Evolutionary conservation across 345 rosid genomes (phyloP).

Genomic region (Trapa incisa): DNA sequence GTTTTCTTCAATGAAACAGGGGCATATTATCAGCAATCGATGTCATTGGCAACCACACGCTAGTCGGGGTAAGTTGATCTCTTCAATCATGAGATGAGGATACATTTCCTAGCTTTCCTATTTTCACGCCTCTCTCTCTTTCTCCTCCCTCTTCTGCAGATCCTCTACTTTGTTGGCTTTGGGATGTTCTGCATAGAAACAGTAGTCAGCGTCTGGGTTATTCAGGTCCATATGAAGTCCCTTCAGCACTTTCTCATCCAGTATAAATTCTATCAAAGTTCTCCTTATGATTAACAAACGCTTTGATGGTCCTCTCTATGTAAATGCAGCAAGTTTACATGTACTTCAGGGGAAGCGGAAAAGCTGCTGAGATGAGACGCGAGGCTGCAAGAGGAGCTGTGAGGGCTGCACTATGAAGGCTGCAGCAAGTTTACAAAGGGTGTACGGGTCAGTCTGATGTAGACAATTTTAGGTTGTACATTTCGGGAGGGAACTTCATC

Average conservation of each 20-base stretch:
- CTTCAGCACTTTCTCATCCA: background rate
- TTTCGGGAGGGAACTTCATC: background rate
- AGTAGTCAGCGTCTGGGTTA: slow-evolving; percentile 76
- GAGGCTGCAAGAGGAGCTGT: slow-evolving; percentile 39
- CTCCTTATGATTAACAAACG: background rate
- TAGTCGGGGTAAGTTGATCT: slow-evolving; percentile 54
- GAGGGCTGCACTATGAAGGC: slow-evolving; percentile 23
- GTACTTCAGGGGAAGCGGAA: slow-evolving; percentile 80
- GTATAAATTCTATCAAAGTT: background rate
- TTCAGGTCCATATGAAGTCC: slow-evolving; percentile 42
- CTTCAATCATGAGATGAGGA: background rate
- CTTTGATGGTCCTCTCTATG: background rate
- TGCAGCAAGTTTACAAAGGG: background rate
- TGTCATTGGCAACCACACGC: slow-evolving; percentile 24
- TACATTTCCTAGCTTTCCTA: background rate
- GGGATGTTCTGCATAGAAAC: slow-evolving; percentile 61
- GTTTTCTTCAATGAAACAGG: slow-evolving; percentile 24
- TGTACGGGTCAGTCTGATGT: background rate
- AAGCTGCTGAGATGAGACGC: slow-evolving; percentile 45
- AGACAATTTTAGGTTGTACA: background rate
- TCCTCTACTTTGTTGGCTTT: slow-evolving; percentile 81
- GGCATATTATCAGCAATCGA: slow-evolving; percentile 85
- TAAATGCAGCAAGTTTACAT: slow-evolving; percentile 59
- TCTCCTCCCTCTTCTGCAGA: slow-evolving; percentile 21
- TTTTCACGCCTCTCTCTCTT: background rate